Percentiles rank a stretch among this genome's conserved stretches.
Evolutionary conservation across 2,329 filamentous ascomycete genomes (phyloP).

Genomic region (Colletotrichum sp.): DNA sequence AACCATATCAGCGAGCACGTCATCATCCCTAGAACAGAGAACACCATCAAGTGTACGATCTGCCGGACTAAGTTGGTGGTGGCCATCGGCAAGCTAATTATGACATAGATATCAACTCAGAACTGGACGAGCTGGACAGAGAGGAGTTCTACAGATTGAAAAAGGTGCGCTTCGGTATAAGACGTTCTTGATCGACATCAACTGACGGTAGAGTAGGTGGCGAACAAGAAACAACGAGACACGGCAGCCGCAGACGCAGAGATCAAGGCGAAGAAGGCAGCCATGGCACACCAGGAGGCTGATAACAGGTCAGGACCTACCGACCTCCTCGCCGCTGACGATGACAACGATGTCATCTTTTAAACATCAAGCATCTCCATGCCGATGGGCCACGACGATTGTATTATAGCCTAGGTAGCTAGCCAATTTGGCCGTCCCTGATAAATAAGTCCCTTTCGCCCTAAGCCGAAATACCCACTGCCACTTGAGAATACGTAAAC

Average conservation of each 20-base stretch:
- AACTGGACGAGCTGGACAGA: constrained; percentile 94
- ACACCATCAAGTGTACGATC: constrained; percentile 91
- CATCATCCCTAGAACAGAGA: constrained; percentile 97
- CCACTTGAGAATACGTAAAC: not conserved
- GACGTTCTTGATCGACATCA: not conserved
- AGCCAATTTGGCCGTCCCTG: not conserved
- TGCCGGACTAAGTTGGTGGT: not conserved
- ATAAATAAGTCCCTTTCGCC: not conserved
- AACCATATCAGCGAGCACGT: constrained; percentile 73
- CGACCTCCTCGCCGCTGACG: constrained; percentile 76
- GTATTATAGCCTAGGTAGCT: not conserved
- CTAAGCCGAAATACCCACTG: not conserved
- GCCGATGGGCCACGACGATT: not conserved
- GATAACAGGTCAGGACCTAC: constrained; percentile 47
- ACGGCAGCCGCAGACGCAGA: constrained; percentile 74
- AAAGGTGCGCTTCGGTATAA: constrained; percentile 56
- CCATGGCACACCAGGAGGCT: constrained; percentile 38
- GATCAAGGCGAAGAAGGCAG: constrained; percentile 68
- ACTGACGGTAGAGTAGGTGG: constrained; percentile 53
- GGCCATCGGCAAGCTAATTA: not conserved
- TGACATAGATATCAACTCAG: constrained; percentile 87
- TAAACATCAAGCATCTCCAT: constrained; percentile 36
- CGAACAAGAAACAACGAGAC: constrained; percentile 82
- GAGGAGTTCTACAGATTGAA: constrained; percentile 98
- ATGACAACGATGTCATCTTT: constrained; percentile 89